A percentile compares a stretch with the other conserved stretches of the same genome.
phyloP scores from a whole-genome alignment of 306 rosid species.

The Crotalaria pallida region DNA sequence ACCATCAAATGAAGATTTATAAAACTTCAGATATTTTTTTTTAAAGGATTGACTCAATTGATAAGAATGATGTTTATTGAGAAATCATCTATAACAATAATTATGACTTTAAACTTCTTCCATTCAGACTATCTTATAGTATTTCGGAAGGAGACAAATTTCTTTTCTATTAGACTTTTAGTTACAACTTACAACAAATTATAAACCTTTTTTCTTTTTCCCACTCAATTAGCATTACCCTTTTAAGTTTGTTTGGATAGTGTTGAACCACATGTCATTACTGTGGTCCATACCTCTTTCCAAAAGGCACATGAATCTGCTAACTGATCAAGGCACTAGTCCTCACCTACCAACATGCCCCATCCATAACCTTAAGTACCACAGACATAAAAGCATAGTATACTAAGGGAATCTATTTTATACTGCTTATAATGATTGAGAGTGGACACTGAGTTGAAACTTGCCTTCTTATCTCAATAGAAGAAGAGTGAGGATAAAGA shows the following conservation, averaged over 20 bases:
- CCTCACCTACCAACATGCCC: constrained; percentile 41
- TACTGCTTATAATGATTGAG: constrained; percentile 4
- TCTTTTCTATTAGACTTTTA: not conserved
- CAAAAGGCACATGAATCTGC: not conserved
- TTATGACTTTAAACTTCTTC: too few species aligned
- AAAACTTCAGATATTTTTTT: too few species aligned
- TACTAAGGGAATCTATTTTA: not conserved
- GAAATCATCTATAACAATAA: too few species aligned
- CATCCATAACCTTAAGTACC: not conserved
- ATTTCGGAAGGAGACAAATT: not conserved
- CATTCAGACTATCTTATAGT: too few species aligned
- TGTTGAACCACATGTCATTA: constrained; percentile 32
- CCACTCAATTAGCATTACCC: not conserved
- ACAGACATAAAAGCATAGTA: not conserved
- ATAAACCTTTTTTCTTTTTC: not conserved
- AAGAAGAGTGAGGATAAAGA: constrained; percentile 20
- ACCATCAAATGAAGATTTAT: too few species aligned
- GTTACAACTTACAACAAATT: not conserved
- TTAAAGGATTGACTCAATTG: too few species aligned
- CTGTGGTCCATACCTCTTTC: constrained; percentile 9
- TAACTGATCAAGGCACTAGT: constrained; percentile 32
- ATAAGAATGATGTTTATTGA: too few species aligned
- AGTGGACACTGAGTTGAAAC: not conserved
- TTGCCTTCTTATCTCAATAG: constrained; percentile 6
- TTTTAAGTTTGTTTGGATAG: not conserved